Evolutionary conservation across 148 eudicot genomes (phyloP).

Genomic region (Suaeda aralocaspica): DNA sequence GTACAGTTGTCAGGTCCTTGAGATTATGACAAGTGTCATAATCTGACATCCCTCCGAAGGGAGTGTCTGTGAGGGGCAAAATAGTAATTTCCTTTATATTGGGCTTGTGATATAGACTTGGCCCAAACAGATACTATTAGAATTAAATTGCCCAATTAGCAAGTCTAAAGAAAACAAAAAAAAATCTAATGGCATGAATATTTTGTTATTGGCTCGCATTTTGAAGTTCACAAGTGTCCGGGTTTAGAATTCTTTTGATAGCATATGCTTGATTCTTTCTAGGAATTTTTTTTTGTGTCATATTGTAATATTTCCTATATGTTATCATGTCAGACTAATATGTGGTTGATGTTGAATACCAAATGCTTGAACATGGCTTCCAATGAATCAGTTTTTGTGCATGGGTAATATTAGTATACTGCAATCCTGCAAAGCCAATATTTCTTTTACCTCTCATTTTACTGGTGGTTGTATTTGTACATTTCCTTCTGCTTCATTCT

Average conservation of each 20-base stretch:
- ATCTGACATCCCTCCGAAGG: too few species aligned
- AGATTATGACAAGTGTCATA: too few species aligned
- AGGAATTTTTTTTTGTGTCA: too few species aligned
- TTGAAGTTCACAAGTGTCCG: neutral
- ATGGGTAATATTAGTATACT: neutral
- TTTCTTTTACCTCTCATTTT: neutral
- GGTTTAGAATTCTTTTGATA: neutral
- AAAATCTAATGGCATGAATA: neutral
- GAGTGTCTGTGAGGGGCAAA: too few species aligned
- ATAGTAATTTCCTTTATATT: too few species aligned
- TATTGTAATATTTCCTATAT: too few species aligned
- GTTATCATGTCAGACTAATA: neutral
- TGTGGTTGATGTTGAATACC: neutral
- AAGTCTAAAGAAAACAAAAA: neutral
- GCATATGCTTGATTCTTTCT: too few species aligned
- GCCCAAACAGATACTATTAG: too few species aligned
- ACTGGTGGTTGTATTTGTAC: neutral
- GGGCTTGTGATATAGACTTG: too few species aligned
- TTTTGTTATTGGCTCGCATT: neutral
- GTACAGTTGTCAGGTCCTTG: too few species aligned
- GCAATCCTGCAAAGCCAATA: neutral
- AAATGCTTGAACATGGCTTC: neutral
- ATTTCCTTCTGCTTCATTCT: neutral
- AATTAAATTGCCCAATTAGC: neutral
- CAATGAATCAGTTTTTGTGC: neutral